Evolutionary conservation across 2,329 filamentous ascomycete species (phyloP).

Genomic region (Emydomyces testavorans): DNA sequence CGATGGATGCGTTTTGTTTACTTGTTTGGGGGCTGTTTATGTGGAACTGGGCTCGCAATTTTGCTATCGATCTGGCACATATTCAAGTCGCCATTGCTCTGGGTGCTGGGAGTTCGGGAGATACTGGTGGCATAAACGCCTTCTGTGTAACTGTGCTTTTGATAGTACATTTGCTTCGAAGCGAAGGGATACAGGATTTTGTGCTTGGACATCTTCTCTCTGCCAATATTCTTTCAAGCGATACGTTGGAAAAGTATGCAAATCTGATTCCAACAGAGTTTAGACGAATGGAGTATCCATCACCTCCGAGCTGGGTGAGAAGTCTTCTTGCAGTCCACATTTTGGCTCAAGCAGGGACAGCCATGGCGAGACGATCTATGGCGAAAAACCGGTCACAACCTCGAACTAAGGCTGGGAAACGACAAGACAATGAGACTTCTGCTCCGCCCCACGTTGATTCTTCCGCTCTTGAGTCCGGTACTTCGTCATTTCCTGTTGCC

Average conservation of each 20-base stretch:
- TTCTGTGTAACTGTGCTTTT: slow-evolving; percentile 38
- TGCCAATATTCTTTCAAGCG: slow-evolving; percentile 34
- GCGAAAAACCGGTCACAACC: slow-evolving; percentile 35
- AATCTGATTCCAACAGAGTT: slow-evolving; percentile 36
- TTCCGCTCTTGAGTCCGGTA: slow-evolving; percentile 32
- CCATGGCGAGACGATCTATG: slow-evolving; percentile 39
- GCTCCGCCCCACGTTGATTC: slow-evolving; percentile 35
- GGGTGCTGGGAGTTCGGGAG: slow-evolving; percentile 57
- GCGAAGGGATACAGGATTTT: slow-evolving; percentile 41
- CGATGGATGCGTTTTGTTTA: slow-evolving; percentile 73
- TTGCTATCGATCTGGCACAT: slow-evolving; percentile 81
- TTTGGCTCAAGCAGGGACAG: slow-evolving; percentile 38
- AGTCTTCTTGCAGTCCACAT: slow-evolving; percentile 41
- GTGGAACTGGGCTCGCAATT: slow-evolving; percentile 75
- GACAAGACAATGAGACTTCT: slow-evolving; percentile 36
- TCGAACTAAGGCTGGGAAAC: slow-evolving; percentile 33
- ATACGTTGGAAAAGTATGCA: slow-evolving; percentile 34
- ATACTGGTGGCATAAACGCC: slow-evolving; percentile 37
- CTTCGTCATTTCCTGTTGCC: slow-evolving; percentile 31
- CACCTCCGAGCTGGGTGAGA: slow-evolving; percentile 36
- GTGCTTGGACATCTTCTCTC: slow-evolving; percentile 37
- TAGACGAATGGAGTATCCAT: slow-evolving; percentile 32
- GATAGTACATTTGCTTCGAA: slow-evolving; percentile 36
- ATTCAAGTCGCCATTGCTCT: slow-evolving; percentile 86
- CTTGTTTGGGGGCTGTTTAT: slow-evolving; percentile 70